Evolutionary conservation across 2,329 filamentous ascomycete species (phyloP).

Genomic region (Claviceps citrina): DNA sequence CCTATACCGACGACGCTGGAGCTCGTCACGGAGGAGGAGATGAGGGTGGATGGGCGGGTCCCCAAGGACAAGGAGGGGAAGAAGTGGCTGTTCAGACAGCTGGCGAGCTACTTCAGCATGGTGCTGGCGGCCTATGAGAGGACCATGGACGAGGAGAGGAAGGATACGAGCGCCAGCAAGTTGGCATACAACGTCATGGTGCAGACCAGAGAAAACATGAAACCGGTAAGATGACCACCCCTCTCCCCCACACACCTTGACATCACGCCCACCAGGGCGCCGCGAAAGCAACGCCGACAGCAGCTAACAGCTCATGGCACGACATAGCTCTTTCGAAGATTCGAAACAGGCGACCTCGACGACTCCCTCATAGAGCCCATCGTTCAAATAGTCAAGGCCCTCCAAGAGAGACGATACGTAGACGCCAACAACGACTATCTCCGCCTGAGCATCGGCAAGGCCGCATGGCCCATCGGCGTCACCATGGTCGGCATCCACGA

Average conservation of each 20-base stretch:
- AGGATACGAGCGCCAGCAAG: constrained; percentile 60
- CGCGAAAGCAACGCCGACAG: neutral
- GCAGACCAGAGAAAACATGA: constrained; percentile 75
- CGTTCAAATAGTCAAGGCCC: constrained; percentile 79
- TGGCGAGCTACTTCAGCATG: constrained; percentile 93
- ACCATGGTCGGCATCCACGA: constrained; percentile 99
- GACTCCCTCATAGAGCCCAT: constrained; percentile 67
- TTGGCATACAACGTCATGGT: constrained; percentile 73
- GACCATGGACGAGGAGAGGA: constrained; percentile 52
- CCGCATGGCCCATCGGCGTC: constrained; percentile 96
- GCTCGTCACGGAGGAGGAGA: constrained; percentile 69
- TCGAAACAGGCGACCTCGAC: constrained; percentile 69
- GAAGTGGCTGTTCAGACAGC: constrained; percentile 65
- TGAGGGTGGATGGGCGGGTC: constrained; percentile 59
- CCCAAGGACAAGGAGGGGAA: constrained; percentile 49
- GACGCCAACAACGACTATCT: constrained; percentile 94
- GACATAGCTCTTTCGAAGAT: constrained; percentile 62
- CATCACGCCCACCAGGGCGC: too few relatives aligned
- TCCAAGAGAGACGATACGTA: constrained; percentile 82
- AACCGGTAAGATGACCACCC: constrained; percentile 35
- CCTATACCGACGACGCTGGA: constrained; percentile 77
- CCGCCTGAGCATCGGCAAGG: constrained; percentile 83
- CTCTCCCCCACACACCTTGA: neutral
- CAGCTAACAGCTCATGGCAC: neutral
- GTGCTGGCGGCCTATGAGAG: constrained; percentile 76